Evolutionary conservation across 2,329 filamentous ascomycete species (phyloP).

Genomic region (Emergomyces pasteurianus): DNA sequence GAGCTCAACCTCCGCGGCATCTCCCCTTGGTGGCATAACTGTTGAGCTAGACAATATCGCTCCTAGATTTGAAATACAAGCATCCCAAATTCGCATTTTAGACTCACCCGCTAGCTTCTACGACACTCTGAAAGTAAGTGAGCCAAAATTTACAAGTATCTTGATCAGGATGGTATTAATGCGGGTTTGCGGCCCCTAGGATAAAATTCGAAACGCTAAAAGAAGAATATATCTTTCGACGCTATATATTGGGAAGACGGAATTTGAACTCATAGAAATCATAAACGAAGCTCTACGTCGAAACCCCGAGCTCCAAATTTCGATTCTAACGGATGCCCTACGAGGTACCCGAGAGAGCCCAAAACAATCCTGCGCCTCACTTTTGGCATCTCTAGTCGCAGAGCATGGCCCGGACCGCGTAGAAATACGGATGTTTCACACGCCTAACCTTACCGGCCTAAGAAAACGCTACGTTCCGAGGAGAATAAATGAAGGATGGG

Average conservation of each 20-base stretch:
- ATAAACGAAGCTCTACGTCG: slow-evolving; percentile 60
- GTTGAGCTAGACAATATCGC: slow-evolving; percentile 76
- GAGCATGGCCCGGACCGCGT: slow-evolving; percentile 79
- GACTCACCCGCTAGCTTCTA: slow-evolving; percentile 82
- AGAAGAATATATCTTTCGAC: slow-evolving; percentile 84
- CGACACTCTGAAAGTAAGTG: slow-evolving; percentile 65
- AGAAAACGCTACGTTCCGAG: slow-evolving; percentile 74
- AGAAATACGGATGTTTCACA: slow-evolving; percentile 95
- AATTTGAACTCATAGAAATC: slow-evolving; percentile 74
- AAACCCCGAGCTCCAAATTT: slow-evolving; percentile 68
- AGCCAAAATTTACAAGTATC: background rate
- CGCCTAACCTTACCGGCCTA: slow-evolving; percentile 81
- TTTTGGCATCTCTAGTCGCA: slow-evolving; percentile 68
- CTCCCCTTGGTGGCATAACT: slow-evolving; percentile 48
- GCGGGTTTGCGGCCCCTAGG: slow-evolving; percentile 35
- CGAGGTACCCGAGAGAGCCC: slow-evolving; percentile 87
- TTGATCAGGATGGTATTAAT: background rate
- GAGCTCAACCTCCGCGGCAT: slow-evolving; percentile 18
- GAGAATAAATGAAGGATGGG: slow-evolving; percentile 96
- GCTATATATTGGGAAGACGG: slow-evolving; percentile 87
- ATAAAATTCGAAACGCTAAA: slow-evolving; percentile 70
- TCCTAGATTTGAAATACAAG: slow-evolving; percentile 76
- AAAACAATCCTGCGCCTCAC: slow-evolving; percentile 70
- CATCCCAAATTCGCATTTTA: slow-evolving; percentile 68
- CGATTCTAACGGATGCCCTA: slow-evolving; percentile 81